Base-by-base conservation (phyloP, 2,329 filamentous ascomycete genomes). In the Fusarium sp. region DNA sequence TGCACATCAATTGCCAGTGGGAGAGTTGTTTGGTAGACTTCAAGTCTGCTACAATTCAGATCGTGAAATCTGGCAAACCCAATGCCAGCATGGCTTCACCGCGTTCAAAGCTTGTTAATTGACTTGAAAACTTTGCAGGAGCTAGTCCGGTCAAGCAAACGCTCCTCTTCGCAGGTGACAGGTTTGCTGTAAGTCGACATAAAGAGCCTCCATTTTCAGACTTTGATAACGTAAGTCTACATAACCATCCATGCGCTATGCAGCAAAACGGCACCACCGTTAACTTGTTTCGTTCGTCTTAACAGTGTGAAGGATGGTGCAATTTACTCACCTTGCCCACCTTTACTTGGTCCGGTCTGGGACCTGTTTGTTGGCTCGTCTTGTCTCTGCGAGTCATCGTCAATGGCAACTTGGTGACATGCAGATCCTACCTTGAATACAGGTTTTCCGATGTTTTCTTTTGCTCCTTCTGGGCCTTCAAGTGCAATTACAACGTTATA, bases 361-460 rank as follows among this genome's bases (percentile, higher is more conserved):
- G 35, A 44, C 49, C 40, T 51, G 51, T 48, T 30, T 51, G 51
- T 48, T 30, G 46, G 62, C 35, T 37, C 17, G 35, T 32, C 60
- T 64, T 50, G 43, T 70, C 56, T 37, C 68, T 74, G 68, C 71
- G 66, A 74, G 71, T 73, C 70, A 74, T 73, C 66, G 39, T 56
- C 60, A 68, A 69, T 58, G 48, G 53, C 37, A 70, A 69, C 69
- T 71, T 67, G 55, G 58, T 70, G 63, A 65, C 65, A 62, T 70
- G 70, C 71, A 71, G 70, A 73, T 69, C 70, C 54, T 66, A 50
- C 62, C 57, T 59, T 53, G 51, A 60, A 71, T 70, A 67, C 71
- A 67, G 59, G 58, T 50, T 63, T 73, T 46, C n/a, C 41, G 40
- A 35, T 48, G 25, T 41, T 33, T 56, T 60, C 27, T 49, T 43